These are phyloP conservation scores for Massospora cicadina DNA, from an alignment of 371 early-diverging fungal genomes.

Conservation along the genomic window DNA sequence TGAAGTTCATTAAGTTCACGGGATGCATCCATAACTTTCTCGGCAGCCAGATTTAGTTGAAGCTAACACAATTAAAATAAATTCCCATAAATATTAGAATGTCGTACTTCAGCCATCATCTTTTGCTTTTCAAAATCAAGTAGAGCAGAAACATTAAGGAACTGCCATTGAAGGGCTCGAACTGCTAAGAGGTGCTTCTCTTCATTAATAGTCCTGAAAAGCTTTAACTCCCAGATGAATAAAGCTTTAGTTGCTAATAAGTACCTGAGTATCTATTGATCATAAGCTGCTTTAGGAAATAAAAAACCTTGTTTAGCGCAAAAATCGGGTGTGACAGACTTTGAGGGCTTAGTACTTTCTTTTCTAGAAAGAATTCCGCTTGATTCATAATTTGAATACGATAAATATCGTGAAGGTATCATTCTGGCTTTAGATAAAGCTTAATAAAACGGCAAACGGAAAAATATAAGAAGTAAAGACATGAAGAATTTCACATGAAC, in stretches of 20 bases:
- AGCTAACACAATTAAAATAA: neutral
- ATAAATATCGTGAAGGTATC: neutral
- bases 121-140: neutral
- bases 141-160: neutral
- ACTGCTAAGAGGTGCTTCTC: neutral
- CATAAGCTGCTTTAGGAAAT: neutral
- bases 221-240: neutral
- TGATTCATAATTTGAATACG: neutral
- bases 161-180: neutral
- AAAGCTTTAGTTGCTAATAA: neutral
- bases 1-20: neutral
- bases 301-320: neutral
- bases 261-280: neutral
- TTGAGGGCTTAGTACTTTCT: neutral
- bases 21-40: neutral
- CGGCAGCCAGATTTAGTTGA: neutral
- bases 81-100: neutral
- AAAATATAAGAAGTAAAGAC: no score
- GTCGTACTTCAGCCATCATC: neutral
- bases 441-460: no score
- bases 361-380: neutral
- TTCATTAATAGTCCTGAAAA: neutral
- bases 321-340: neutral
- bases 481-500: no score
- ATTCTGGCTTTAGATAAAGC: neutral